Base-by-base conservation (phyloP, 805 yeast species). In the Diddensiella santjacobensis region DNA sequence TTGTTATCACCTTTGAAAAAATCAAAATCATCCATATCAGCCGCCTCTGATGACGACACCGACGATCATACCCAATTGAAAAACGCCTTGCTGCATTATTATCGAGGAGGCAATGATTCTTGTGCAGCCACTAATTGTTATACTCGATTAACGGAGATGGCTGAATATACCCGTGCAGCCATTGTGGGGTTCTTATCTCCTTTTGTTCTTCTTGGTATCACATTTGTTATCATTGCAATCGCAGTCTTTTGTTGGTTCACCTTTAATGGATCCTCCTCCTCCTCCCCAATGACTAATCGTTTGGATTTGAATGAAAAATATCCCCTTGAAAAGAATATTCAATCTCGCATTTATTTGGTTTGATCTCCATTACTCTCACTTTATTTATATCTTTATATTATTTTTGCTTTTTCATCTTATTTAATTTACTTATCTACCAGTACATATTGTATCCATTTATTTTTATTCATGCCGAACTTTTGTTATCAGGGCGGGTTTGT, bases 11-110 rank as follows among this genome's bases (percentile, higher is more conserved):
- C 33, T 5, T 10, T 13, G 22, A n/a, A 13, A 4, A 6, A 15
- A 8, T 19, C 42, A 8, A 22, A 13, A 33, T 11, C 18, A n/a
- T 26, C 49, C 5, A 23, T 10, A 11, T 15, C 22, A 4, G 35
- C 20, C 8, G 18, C 19, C 4, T 39, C 43, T 15, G 26, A 44
- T 4, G 40, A 20, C 40, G 22, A 43, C 10, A 18, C 3, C 40
- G 17, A 13, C 13, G 8, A 15, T 24, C 20, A 26, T 31, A n/a
- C n/a, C n/a, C 37, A 46, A 10, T 10, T 50, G 36, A 44, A 41
- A 30, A 61, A 61, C 45, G 57, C 45, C 30, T 57, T 61, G 58
- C 48, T 62, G 42, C 63, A 61, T 26, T 59, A 58, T 51, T 62
- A 60, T 52, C 50, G 56, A 2, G 55, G 56, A 22, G 20, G 20